Evolutionary conservation across 345 rosid genomes (phyloP).

Genomic region (Brassica nigra): DNA sequence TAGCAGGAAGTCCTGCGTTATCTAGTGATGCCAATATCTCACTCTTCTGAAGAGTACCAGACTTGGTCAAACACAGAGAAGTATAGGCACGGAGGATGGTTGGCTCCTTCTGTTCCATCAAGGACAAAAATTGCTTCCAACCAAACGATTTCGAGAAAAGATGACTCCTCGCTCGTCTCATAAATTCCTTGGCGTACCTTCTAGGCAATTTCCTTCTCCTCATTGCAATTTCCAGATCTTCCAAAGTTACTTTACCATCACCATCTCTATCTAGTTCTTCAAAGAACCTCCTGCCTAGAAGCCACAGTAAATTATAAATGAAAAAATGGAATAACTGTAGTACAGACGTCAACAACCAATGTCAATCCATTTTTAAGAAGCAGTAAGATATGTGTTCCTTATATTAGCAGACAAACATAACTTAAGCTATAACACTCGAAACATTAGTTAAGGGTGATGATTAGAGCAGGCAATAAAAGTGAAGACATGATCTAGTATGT

Average conservation of each 20-base stretch:
- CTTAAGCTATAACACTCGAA: not conserved
- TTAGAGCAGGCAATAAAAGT: slow-evolving; percentile 2
- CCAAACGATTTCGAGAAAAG: slow-evolving; percentile 92
- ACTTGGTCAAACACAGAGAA: slow-evolving; percentile 87
- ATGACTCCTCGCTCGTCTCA: slow-evolving; percentile 83
- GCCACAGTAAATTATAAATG: slow-evolving; percentile 18
- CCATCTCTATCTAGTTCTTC: slow-evolving; percentile 98
- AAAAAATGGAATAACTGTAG: not conserved
- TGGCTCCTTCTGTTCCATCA: slow-evolving; percentile 99
- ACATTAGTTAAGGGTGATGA: not conserved
- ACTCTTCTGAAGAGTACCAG: slow-evolving; percentile 95
- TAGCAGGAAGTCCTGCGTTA: slow-evolving; percentile 93
- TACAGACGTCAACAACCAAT: not conserved
- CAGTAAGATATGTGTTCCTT: slow-evolving; percentile 1
- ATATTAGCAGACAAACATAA: slow-evolving; percentile 10
- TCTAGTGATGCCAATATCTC: slow-evolving; percentile 86
- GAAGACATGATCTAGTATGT: not conserved
- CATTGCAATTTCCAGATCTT: slow-evolving; percentile 96
- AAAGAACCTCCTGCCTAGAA: slow-evolving; percentile 88
- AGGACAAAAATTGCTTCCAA: slow-evolving; percentile 94
- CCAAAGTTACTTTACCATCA: slow-evolving; percentile 91
- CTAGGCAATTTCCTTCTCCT: slow-evolving; percentile 84
- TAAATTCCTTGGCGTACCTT: slow-evolving; percentile 84
- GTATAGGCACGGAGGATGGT: slow-evolving; percentile 98
- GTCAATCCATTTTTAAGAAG: not conserved